A percentile compares a stretch with the other conserved stretches of the same genome.
phyloP scores from a whole-genome alignment of 129 eudicot species.

The Tanacetum coccineum region DNA sequence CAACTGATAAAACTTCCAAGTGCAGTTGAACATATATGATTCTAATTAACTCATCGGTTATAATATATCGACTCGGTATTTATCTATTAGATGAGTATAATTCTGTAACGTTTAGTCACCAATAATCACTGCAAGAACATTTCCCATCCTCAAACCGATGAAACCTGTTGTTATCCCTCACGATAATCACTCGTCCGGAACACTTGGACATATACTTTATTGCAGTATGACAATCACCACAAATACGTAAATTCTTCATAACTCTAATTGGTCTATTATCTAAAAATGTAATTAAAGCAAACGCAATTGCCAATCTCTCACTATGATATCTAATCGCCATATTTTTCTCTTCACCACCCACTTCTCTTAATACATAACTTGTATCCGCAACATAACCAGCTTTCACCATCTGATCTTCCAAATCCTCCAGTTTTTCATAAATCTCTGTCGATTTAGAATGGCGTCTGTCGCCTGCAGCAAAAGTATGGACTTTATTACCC shows the following conservation, averaged over 20 bases:
- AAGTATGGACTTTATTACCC: conserved; percentile 71
- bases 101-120: conserved; percentile 40
- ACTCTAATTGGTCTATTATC: conserved; percentile 71
- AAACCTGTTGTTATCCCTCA: conserved; percentile 80
- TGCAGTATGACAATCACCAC: conserved; percentile 89
- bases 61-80: too few relatives aligned
- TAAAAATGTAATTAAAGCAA: conserved; percentile 63
- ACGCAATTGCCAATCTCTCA: conserved; percentile 81
- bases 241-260: conserved; percentile 84
- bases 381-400: conserved; percentile 13
- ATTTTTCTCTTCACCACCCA: conserved; percentile 46
- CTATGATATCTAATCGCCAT: conserved; percentile 69
- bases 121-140: conserved; percentile 86
- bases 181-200: conserved; percentile 64
- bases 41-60: background rate
- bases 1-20: too few relatives aligned
- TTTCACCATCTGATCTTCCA: conserved; percentile 61
- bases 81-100: too few relatives aligned
- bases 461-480: conserved; percentile 66
- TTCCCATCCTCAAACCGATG: conserved; percentile 78
- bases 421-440: conserved; percentile 60
- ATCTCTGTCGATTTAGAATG: conserved; percentile 50
- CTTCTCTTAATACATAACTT: too few relatives aligned
- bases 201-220: conserved; percentile 78
- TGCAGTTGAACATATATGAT: background rate